Evolutionary conservation across 306 rosid genomes (phyloP).

Genomic region (Cotoneaster glaucophyllus): DNA sequence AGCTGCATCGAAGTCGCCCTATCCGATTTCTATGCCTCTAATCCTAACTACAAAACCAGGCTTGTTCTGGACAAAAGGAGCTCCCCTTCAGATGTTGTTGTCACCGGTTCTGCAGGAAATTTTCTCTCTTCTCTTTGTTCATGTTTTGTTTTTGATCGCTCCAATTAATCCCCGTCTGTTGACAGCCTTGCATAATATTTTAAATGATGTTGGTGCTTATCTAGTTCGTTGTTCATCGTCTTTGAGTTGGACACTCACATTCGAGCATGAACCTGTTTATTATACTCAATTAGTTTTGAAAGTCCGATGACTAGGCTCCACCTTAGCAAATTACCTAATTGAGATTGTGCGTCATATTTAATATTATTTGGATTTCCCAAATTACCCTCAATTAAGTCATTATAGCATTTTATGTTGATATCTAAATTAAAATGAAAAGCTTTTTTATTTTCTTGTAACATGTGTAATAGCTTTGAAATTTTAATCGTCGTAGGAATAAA

Average conservation of each 20-base stretch:
- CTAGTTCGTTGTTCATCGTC: neutral
- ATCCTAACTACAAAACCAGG: constrained; percentile 18
- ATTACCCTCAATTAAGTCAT: no score
- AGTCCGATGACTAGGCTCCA: neutral
- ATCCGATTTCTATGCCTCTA: constrained; percentile 27
- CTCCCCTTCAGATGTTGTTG: neutral
- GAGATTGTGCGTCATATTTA: no score
- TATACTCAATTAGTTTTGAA: no score
- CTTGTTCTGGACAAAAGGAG: constrained; percentile 11
- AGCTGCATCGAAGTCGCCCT: constrained; percentile 34
- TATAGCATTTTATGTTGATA: no score
- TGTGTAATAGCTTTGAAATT: no score
- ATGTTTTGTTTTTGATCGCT: neutral
- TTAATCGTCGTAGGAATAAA: no score
- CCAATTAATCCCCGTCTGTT: neutral
- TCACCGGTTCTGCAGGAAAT: constrained; percentile 12
- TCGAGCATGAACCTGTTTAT: neutral
- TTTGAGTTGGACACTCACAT: neutral
- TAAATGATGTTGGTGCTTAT: neutral
- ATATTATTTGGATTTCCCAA: no score
- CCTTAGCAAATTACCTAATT: no score
- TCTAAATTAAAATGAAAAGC: no score
- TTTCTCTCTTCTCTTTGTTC: neutral
- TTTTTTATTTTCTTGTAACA: no score
- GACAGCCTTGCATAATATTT: neutral